These are phyloP conservation scores for Pleurotus eryngii DNA, from an alignment of 768 basidiomycete genomes.

Conservation along the genomic window DNA sequence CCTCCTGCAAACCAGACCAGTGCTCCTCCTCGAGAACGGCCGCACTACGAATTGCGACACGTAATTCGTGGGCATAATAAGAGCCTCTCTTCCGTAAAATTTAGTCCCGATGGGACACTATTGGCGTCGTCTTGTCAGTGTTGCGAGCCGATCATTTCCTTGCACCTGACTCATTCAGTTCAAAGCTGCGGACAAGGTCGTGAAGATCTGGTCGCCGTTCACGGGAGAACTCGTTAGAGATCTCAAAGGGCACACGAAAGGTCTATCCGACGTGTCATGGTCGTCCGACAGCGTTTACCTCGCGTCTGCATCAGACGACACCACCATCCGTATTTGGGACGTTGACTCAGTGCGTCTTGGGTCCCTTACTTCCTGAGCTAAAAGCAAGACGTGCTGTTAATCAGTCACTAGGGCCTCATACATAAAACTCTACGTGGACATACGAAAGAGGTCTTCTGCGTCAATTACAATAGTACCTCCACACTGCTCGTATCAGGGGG, in stretches of 20 bases:
- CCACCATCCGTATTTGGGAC: conserved; percentile 85
- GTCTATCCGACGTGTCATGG: conserved; percentile 89
- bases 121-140: conserved; percentile 84
- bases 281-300: conserved; percentile 78
- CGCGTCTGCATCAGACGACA: conserved; percentile 92
- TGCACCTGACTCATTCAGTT: conserved; percentile 8
- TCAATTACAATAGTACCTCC: conserved; percentile 86
- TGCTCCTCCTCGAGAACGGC: conserved; percentile 42
- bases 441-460: conserved; percentile 84
- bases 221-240: conserved; percentile 77
- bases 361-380: conserved; percentile 3
- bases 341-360: conserved; percentile 64
- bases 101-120: conserved; percentile 82
- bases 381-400: conserved; percentile 8
- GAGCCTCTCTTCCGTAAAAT: conserved; percentile 86
- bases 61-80: conserved; percentile 74
- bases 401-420: conserved; percentile 53
- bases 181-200: conserved; percentile 68
- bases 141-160: conserved; percentile 5
- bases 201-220: conserved; percentile 82
- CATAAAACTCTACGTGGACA: conserved; percentile 78
- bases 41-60: conserved; percentile 69
- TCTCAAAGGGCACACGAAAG: conserved; percentile 72
- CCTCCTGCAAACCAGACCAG: conserved; percentile 26
- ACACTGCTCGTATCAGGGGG: conserved; percentile 90